Evolutionary conservation across 2,329 filamentous ascomycete species (phyloP).

Genomic region (Hypoxylon sp.): DNA sequence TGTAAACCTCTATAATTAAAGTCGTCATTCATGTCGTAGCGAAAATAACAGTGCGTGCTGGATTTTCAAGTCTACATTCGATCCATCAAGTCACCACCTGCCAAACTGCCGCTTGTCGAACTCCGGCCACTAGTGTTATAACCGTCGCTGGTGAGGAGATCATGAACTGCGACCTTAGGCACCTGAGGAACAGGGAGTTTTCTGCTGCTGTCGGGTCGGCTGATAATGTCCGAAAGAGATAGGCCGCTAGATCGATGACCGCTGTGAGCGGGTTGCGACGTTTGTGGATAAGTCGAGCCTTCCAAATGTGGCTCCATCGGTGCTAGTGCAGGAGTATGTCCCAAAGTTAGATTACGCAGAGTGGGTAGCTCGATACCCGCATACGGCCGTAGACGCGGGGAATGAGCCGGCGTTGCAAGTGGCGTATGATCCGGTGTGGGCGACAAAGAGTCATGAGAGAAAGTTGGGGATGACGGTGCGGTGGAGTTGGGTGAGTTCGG

Average conservation of each 20-base stretch:
- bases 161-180: constrained; percentile 90
- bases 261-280: constrained; percentile 70
- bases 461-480: constrained; percentile 94
- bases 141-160: constrained; percentile 77
- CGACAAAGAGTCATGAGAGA: constrained; percentile 94
- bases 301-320: constrained; percentile 72
- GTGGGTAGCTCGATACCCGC: constrained; percentile 87
- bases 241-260: constrained; percentile 73
- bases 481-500: constrained; percentile 96
- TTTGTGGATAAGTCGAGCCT: constrained; percentile 58
- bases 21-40: constrained; percentile 54
- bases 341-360: constrained; percentile 75
- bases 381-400: constrained; percentile 87
- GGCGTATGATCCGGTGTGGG: constrained; percentile 98
- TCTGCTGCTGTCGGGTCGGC: constrained; percentile 84
- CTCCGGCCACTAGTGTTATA: constrained; percentile 82
- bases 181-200: constrained; percentile 93
- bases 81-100: constrained; percentile 78
- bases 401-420: constrained; percentile 95
- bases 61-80: constrained; percentile 57
- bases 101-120: constrained; percentile 82
- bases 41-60: constrained; percentile 23
- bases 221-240: constrained; percentile 93
- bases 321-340: constrained; percentile 70
- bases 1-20: constrained; percentile 52